Percentiles rank a stretch among this genome's conserved stretches.
These are phyloP conservation scores for Rhizopogon sp. DNA, from an alignment of 768 basidiomycete genomes.

Conservation along the genomic window DNA sequence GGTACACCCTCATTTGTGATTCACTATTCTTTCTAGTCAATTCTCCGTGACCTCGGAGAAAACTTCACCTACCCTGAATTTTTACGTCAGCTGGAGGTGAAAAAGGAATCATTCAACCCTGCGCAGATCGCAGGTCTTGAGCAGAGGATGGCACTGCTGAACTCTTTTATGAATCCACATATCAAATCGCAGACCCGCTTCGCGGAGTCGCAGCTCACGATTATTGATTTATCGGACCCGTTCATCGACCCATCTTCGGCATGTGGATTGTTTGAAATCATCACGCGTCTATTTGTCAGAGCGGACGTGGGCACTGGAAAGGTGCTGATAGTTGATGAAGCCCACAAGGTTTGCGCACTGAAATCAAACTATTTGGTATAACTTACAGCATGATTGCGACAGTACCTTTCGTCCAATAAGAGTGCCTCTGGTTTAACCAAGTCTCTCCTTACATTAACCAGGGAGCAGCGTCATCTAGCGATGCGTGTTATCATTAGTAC, in stretches of 20 bases:
- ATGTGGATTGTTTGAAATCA: slow-evolving; percentile 66
- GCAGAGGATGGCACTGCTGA: slow-evolving; percentile 59
- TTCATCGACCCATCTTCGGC: slow-evolving; percentile 66
- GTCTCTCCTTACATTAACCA: slow-evolving; percentile 50
- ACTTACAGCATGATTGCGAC: slow-evolving; percentile 1
- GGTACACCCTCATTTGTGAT: background rate
- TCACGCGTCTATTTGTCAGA: slow-evolving; percentile 60
- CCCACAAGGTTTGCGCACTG: slow-evolving; percentile 52
- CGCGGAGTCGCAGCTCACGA: slow-evolving; percentile 52
- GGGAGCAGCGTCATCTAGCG: slow-evolving; percentile 67
- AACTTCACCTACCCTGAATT: slow-evolving; percentile 50
- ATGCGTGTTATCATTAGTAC: slow-evolving; percentile 75
- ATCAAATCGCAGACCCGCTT: slow-evolving; percentile 43
- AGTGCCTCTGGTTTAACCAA: slow-evolving; percentile 50
- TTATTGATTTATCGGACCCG: slow-evolving; percentile 68
- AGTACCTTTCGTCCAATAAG: slow-evolving; percentile 55
- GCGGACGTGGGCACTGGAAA: slow-evolving; percentile 59
- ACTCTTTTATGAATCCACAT: slow-evolving; percentile 45
- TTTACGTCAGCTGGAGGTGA: slow-evolving; percentile 36
- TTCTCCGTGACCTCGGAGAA: slow-evolving; percentile 61
- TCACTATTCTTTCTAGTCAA: slow-evolving; percentile 34
- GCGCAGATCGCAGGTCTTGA: slow-evolving; percentile 51
- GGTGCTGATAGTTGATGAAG: slow-evolving; percentile 69
- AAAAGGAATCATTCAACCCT: slow-evolving; percentile 50
- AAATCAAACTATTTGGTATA: background rate